Conservation (phyloP, 2,329 filamentous ascomycete genomes). For the Claviceps capensis region DNA sequence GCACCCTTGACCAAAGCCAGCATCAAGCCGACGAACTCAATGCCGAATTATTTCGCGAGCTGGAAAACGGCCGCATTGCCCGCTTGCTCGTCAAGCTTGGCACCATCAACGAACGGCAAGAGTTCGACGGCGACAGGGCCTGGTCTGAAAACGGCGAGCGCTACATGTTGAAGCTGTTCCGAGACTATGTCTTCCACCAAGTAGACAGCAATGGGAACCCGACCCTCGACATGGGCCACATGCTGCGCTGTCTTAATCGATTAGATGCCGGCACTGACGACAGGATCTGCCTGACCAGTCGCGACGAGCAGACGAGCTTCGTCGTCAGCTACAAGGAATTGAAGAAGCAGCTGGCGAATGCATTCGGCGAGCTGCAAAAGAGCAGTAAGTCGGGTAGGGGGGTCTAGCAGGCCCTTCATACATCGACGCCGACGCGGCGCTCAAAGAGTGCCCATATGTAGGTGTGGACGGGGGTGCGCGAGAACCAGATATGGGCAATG, state of each 20-base stretch:
- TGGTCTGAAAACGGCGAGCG: slow-evolving; percentile 92
- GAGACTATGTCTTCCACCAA: slow-evolving; percentile 95
- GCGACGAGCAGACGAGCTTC: slow-evolving; percentile 82
- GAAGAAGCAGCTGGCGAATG: slow-evolving; percentile 46
- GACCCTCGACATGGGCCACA: slow-evolving; percentile 75
- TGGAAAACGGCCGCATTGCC: slow-evolving; percentile 79
- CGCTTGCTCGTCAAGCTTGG: slow-evolving; percentile 73
- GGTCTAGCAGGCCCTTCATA: slow-evolving; percentile 17
- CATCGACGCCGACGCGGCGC: slow-evolving; percentile 1
- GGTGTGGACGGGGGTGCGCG: neutral
- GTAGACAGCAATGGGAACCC: slow-evolving; percentile 76
- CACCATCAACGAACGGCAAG: slow-evolving; percentile 77
- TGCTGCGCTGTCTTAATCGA: slow-evolving; percentile 78
- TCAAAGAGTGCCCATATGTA: slow-evolving; percentile 6
- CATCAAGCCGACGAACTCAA: slow-evolving; percentile 65
- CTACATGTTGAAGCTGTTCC: slow-evolving; percentile 86
- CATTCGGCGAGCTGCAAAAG: slow-evolving; percentile 46
- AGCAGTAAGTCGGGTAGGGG: slow-evolving; percentile 22
- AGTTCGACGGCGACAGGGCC: slow-evolving; percentile 59
- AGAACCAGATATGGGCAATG: too few species aligned
- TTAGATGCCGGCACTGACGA: slow-evolving; percentile 84
- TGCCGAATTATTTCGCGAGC: slow-evolving; percentile 59
- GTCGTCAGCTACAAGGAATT: slow-evolving; percentile 85
- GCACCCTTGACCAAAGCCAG: slow-evolving; percentile 63
- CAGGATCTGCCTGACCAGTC: slow-evolving; percentile 69